A percentile compares a stretch with the other conserved stretches of the same genome.
phyloP scores from a whole-genome alignment of 768 basidiomycete genomes.

The Tricholoma bakamatsutake region DNA sequence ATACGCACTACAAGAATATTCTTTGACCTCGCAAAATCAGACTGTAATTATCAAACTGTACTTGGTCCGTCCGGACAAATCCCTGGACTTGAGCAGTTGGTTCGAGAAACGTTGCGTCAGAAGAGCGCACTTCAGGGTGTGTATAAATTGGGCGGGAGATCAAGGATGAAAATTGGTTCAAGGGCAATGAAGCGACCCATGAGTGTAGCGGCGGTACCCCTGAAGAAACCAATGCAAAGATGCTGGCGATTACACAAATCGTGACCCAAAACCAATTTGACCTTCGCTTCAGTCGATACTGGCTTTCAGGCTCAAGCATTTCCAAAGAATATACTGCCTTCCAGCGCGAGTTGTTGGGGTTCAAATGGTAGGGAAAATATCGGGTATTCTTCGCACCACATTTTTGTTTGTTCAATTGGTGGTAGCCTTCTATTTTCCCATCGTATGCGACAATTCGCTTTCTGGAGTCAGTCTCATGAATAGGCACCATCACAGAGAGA shows the following conservation, averaged over 20 bases:
- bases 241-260: slow-evolving; percentile 19
- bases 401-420: background rate
- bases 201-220: slow-evolving; percentile 5
- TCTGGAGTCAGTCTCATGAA: background rate
- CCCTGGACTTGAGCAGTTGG: background rate
- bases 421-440: background rate
- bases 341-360: background rate
- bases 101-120: slow-evolving; percentile 1
- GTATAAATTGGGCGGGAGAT: background rate
- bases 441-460: background rate
- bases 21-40: slow-evolving; percentile 64
- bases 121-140: background rate
- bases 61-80: slow-evolving; percentile 29
- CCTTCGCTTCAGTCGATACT: slow-evolving; percentile 15
- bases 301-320: background rate
- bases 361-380: no score
- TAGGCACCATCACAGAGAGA: background rate
- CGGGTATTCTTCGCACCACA: background rate
- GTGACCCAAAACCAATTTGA: slow-evolving; percentile 22
- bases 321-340: background rate
- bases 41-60: slow-evolving; percentile 63
- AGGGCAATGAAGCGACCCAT: slow-evolving; percentile 7
- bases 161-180: slow-evolving; percentile 10
- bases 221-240: slow-evolving; percentile 20
- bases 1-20: slow-evolving; percentile 62